phyloP scores from a whole-genome alignment of 139 green algal genomes.

The Chlorella ohadii region DNA sequence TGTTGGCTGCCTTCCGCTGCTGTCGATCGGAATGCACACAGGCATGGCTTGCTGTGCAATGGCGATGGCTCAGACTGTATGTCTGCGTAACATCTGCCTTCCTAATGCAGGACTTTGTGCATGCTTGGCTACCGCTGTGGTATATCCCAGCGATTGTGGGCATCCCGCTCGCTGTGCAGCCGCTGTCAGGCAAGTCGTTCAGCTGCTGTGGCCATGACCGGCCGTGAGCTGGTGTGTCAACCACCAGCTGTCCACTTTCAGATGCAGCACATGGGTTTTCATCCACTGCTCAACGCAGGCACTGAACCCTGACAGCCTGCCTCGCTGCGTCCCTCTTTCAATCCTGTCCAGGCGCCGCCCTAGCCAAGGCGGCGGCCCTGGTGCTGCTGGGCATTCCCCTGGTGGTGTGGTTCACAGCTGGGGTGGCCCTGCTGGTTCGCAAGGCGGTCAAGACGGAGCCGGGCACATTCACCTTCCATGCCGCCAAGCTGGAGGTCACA shows the following conservation, averaged over 20 bases:
- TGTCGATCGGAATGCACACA: too few relatives aligned
- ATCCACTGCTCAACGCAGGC: too few relatives aligned
- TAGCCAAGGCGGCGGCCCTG: conserved; percentile 63
- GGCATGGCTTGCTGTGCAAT: too few relatives aligned
- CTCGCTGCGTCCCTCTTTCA: neutral
- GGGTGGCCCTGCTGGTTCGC: conserved; percentile 63
- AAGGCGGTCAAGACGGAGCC: conserved; percentile 60
- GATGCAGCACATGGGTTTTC: too few relatives aligned
- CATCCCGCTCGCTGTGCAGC: conserved; percentile 76
- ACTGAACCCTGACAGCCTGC: too few relatives aligned
- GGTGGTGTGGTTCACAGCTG: conserved; percentile 73
- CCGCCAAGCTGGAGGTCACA: conserved; percentile 46
- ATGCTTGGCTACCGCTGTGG: conserved; percentile 89
- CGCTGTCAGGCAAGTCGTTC: conserved; percentile 61
- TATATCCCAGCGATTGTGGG: conserved; percentile 89
- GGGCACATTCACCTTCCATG: neutral
- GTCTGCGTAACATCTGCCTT: too few relatives aligned
- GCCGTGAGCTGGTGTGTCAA: too few relatives aligned
- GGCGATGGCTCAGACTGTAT: too few relatives aligned
- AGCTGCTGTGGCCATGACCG: too few relatives aligned
- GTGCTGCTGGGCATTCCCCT: conserved; percentile 62
- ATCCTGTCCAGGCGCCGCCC: conserved; percentile 33
- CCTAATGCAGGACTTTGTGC: conserved; percentile 67
- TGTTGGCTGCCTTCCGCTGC: too few relatives aligned
- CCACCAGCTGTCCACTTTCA: too few relatives aligned